Conservation (phyloP, 2,329 filamentous ascomycete species). For the Dactylellina haptotyla region DNA sequence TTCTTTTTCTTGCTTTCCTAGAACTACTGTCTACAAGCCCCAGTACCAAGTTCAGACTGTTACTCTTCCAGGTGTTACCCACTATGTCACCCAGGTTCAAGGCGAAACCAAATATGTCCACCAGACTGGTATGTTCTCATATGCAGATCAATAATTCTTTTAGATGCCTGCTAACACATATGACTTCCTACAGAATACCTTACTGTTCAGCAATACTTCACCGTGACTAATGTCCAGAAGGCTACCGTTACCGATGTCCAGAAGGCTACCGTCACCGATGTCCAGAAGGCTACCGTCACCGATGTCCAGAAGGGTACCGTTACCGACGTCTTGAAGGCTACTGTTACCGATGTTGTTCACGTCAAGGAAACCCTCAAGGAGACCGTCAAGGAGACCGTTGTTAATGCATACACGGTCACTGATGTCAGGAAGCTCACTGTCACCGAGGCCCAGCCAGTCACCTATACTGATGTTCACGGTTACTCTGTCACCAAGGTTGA, state of each 20-base stretch:
- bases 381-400: constrained; percentile 14
- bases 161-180: not conserved
- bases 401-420: constrained; percentile 29
- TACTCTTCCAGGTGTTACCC: constrained; percentile 41
- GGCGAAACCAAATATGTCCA: constrained; percentile 47
- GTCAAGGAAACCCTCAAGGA: constrained; percentile 18
- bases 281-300: not conserved
- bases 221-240: too few relatives aligned
- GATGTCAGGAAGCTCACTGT: constrained; percentile 20
- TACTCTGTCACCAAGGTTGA: constrained; percentile 26
- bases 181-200: constrained; percentile 22
- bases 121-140: constrained; percentile 18
- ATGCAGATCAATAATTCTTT: not conserved
- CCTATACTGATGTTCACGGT: constrained; percentile 27
- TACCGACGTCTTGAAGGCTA: not conserved
- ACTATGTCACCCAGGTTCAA: constrained; percentile 42
- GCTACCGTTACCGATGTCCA: not conserved
- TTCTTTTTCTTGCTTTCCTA: too few relatives aligned
- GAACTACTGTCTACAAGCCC: constrained; percentile 41
- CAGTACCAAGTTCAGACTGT: constrained; percentile 39
- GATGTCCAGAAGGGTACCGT: not conserved
- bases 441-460: constrained; percentile 24
- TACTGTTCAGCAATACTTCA: constrained; percentile 39
- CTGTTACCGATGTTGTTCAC: constrained; percentile 13
- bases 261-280: constrained; percentile 23